A percentile compares a stretch with the other conserved stretches of the same genome.
These are phyloP conservation scores for Fonsecaea monophora DNA, from an alignment of 2,329 filamentous ascomycete genomes.

Conservation along the genomic window DNA sequence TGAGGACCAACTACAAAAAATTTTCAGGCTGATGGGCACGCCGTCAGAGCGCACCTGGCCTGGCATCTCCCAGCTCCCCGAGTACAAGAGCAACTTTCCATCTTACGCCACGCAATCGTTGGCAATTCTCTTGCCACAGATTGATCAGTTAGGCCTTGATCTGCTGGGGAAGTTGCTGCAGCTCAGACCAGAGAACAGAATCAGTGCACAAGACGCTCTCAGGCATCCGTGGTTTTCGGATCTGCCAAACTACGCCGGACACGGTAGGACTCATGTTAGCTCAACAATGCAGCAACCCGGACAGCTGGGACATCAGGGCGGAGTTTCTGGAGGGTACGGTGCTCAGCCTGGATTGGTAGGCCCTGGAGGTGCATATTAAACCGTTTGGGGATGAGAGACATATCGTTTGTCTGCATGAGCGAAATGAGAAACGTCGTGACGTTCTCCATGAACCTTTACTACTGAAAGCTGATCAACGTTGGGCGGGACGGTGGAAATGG, in stretches of 20 bases:
- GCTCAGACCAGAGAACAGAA: conserved; percentile 85
- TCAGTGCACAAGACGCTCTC: conserved; percentile 84
- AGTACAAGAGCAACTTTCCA: conserved; percentile 95
- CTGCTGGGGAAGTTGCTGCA: conserved; percentile 90
- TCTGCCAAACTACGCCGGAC: conserved; percentile 47
- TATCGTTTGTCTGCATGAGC: not conserved
- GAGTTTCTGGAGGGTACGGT: conserved; percentile 34
- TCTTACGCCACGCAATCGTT: conserved; percentile 94
- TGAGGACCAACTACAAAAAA: conserved; percentile 94
- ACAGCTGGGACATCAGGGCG: conserved; percentile 31
- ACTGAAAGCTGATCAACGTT: not conserved
- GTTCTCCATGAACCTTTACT: not conserved
- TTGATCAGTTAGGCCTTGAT: conserved; percentile 86
- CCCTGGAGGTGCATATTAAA: conserved; percentile 31
- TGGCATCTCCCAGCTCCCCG: conserved; percentile 91
- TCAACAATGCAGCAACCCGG: conserved; percentile 33
- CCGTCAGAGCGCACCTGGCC: conserved; percentile 96
- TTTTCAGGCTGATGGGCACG: conserved; percentile 98
- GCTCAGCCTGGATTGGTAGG: conserved; percentile 38
- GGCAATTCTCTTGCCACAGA: conserved; percentile 82
- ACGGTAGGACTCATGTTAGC: conserved; percentile 30
- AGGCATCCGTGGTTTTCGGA: conserved; percentile 90
- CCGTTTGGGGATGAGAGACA: not conserved
- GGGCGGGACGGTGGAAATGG: not conserved
- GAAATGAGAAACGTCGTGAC: not conserved